Evolutionary conservation across 805 yeast genomes (phyloP), one percentile per base, ranked within the genome.

Genomic region (Tetrapisispora pingtungensis): DNA sequence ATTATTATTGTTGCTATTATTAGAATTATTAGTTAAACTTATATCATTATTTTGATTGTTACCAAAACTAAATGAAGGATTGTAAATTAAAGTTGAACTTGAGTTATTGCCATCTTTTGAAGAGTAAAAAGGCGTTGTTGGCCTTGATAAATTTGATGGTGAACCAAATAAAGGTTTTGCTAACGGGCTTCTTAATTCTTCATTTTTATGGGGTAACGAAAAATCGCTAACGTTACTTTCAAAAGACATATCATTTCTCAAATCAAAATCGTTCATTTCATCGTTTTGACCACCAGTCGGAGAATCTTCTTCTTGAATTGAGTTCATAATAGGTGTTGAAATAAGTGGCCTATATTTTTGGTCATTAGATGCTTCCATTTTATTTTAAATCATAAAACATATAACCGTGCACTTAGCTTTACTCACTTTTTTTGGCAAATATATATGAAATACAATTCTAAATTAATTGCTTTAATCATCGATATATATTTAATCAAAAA

Each of bases 61-160:
- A 41, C 67, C 67, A 51, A 62, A 62, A 3, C 60, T 55, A 41
- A 62, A 62, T 1, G 59, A 41, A 2, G 61, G 53, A 32, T 61
- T 62, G 37, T 56, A 54, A 15, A 62, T 56, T 20, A 62, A 31
- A 43, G 62, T 60, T n/a, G 64, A 58, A 39, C 64, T 59, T 6
- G 67, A 62, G 34, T 58, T 55, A 43, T 61, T 62, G 5, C 55
- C 62, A 20, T 56, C 65, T 19, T 53, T 50, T 7, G 49, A 40
- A 1, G 61, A 49, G 41, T 62, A 62, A 36, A 62, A 51, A 13
- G 53, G 45, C 10, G 56, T 50, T 22, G 36, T 47, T 5, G 58
- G 57, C 15, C 55, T 44, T 15, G 44, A 35, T 14, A 41, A 22
- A 37, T 27, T 26, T 6, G 33, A 17, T 30, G 39, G 40, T 17